Percentiles rank a stretch among this genome's conserved stretches.
These are phyloP conservation scores for Plasmopara halstedii DNA, from an alignment of 352 stramenopile genomes.

Conservation along the genomic window DNA sequence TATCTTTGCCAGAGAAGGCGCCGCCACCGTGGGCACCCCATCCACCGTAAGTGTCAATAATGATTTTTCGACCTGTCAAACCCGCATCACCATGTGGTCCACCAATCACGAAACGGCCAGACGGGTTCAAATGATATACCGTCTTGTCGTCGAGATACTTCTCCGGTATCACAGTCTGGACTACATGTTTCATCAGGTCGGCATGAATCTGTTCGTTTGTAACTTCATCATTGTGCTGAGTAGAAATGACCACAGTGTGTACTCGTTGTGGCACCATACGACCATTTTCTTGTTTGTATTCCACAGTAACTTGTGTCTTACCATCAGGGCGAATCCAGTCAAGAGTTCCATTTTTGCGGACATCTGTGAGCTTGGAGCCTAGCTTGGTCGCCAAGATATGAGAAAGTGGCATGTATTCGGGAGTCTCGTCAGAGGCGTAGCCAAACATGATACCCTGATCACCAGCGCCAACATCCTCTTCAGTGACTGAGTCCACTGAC, in stretches of 20 bases:
- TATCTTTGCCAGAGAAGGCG: constrained; percentile 99
- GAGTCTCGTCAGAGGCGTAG: constrained; percentile 98
- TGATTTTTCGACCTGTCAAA: constrained; percentile 98
- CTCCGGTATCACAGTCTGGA: constrained; percentile 96
- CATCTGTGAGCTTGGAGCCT: constrained; percentile 95
- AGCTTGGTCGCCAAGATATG: constrained; percentile 96
- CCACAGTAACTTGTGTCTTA: constrained; percentile 98
- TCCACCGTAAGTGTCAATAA: constrained; percentile 99
- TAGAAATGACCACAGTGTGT: constrained; percentile 99
- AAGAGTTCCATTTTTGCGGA: constrained; percentile 97
- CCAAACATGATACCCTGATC: constrained; percentile 94
- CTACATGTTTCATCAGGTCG: constrained; percentile 99
- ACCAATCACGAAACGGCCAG: constrained; percentile 98
- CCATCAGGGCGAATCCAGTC: constrained; percentile 98
- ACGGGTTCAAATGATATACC: constrained; percentile 99
- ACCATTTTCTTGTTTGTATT: constrained; percentile 96
- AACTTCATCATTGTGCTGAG: constrained; percentile 98
- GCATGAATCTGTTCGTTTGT: constrained; percentile 97
- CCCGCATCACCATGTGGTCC: constrained; percentile 98
- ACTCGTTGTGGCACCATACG: constrained; percentile 94
- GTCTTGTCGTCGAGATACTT: constrained; percentile 99
- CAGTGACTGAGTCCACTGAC: constrained; percentile 94
- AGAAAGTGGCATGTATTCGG: constrained; percentile 96
- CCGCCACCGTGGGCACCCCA: constrained; percentile 98
- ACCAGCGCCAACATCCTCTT: constrained; percentile 96